Conservation (phyloP, 495 filamentous ascomycete genomes). For the Usnea hakonensis region DNA sequence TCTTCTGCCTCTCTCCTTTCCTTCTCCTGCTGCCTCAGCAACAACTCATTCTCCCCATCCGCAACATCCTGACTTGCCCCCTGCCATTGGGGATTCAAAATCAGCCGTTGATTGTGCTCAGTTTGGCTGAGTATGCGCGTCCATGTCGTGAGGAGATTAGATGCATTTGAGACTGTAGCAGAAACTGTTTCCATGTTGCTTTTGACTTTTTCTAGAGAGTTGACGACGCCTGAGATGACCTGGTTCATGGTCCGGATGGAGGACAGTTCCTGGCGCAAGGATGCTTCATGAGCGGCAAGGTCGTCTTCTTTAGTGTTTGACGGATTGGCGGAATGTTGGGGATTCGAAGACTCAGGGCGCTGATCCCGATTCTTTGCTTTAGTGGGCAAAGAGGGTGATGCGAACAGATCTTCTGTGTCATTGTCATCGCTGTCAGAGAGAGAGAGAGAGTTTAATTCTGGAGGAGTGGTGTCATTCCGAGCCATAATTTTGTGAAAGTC, state of each 20-base stretch:
- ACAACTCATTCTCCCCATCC: constrained; percentile 71
- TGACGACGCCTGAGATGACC: constrained; percentile 75
- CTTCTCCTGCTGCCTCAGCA: constrained; percentile 60
- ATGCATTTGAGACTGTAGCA: constrained; percentile 76
- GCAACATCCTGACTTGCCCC: constrained; percentile 76
- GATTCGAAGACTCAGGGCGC: constrained; percentile 23
- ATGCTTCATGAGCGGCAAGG: constrained; percentile 53
- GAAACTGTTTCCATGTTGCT: constrained; percentile 94
- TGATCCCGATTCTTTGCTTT: constrained; percentile 30
- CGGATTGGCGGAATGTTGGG: background rate
- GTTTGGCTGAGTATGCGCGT: constrained; percentile 92
- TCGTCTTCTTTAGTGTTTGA: constrained; percentile 47
- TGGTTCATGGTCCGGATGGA: constrained; percentile 77
- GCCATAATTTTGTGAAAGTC: constrained; percentile 14
- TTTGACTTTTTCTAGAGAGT: constrained; percentile 70
- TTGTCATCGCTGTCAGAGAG: constrained; percentile 57
- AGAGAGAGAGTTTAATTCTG: constrained; percentile 44
- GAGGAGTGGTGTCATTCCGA: constrained; percentile 26
- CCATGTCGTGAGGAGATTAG: constrained; percentile 91
- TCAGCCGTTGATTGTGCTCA: constrained; percentile 89
- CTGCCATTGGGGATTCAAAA: constrained; percentile 83
- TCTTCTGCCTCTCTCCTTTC: constrained; percentile 68
- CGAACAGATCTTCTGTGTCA: constrained; percentile 63
- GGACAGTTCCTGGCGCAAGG: constrained; percentile 69
- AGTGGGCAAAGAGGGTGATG: constrained; percentile 50